Evolutionary conservation across 2,329 filamentous ascomycete genomes (phyloP), one percentile per base, ranked within the genome.

Genomic region (Onygenales sp.): DNA sequence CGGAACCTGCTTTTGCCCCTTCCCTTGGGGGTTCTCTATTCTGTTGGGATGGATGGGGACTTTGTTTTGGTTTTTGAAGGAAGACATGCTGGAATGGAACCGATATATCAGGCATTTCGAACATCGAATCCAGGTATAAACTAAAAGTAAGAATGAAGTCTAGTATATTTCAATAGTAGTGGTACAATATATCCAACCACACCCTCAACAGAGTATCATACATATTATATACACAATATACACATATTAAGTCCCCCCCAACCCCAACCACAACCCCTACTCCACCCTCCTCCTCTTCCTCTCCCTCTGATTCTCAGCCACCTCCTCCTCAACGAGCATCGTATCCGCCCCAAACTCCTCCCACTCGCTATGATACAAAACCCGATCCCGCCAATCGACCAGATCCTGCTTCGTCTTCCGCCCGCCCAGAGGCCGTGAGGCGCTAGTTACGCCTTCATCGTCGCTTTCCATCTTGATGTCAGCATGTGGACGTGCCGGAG

Each of bases 321-420:
- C 52, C 2, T 67, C 63, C 8, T 66, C 62, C 13, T 67, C 59
- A 5, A 69, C 45, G 17, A 67, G 58, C 9, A 61, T 49, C 2
- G 60, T 54, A 7, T 63, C 63, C 38, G 61, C 57, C 1, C 66
- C 66, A 53, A 67, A 68, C n/a, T 66, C 64, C 59, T 81, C 78
- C 79, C 79, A 82, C 35, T 75, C 69, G 14, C 72, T 68, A 45
- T 68, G 71, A 50, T 76, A 79, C 2, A 75, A 61, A 1, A 70
- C 66, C 49, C 65, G 67, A 31, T 69, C 68, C 50, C 75, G 71
- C 79, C 79, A 82, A 49, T 75, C 66, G n/a, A 67, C 60, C 8
- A 70, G 52, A 9, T 75, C 69, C 45, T 69, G 59, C 52, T 58
- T 59, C 51, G 59, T 59, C 61, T 66, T 70, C 59, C 64, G 69